A percentile compares a stretch with the other conserved stretches of the same genome.
These are phyloP conservation scores for Eremothecium gossypii DNA, from an alignment of 1,139 yeast genomes.

Conservation along the genomic window DNA sequence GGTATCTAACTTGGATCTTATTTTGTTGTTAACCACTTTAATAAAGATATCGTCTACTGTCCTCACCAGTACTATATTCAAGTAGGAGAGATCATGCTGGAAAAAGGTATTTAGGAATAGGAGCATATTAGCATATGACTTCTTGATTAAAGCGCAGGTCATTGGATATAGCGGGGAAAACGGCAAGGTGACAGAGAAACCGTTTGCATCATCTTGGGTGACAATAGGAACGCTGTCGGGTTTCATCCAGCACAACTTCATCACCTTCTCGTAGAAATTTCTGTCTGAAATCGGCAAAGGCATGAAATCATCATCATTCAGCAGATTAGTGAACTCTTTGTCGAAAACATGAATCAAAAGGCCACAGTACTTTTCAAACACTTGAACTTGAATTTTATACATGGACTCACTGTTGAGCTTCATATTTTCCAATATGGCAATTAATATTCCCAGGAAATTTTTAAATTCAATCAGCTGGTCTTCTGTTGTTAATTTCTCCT, in stretches of 20 bases:
- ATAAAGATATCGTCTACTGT: conserved; percentile 64
- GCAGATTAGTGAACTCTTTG: conserved; percentile 49
- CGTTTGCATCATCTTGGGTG: conserved; percentile 32
- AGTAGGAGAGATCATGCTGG: conserved; percentile 45
- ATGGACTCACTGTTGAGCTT: conserved; percentile 53
- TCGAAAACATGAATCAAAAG: conserved; percentile 50
- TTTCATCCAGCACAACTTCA: conserved; percentile 63
- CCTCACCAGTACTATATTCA: conserved; percentile 43
- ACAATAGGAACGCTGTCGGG: conserved; percentile 34
- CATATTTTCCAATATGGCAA: conserved; percentile 69
- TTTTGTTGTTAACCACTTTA: conserved; percentile 60
- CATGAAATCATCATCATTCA: conserved; percentile 81
- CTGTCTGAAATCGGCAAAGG: conserved; percentile 63
- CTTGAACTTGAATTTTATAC: conserved; percentile 50
- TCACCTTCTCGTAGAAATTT: conserved; percentile 52
- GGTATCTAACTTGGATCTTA: conserved; percentile 55
- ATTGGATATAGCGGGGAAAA: conserved; percentile 84
- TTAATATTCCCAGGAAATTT: conserved; percentile 58
- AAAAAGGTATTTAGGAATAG: conserved; percentile 51
- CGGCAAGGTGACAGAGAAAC: conserved; percentile 70
- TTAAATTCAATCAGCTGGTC: conserved; percentile 40
- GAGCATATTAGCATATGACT: conserved; percentile 53
- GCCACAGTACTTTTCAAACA: conserved; percentile 55
- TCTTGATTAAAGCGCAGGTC: conserved; percentile 66
- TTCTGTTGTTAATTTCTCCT: conserved; percentile 27